Percentiles rank a stretch among this genome's conserved stretches.
Conservation (phyloP, 2,329 filamentous ascomycete species). For the Fusarium agapanthi region DNA sequence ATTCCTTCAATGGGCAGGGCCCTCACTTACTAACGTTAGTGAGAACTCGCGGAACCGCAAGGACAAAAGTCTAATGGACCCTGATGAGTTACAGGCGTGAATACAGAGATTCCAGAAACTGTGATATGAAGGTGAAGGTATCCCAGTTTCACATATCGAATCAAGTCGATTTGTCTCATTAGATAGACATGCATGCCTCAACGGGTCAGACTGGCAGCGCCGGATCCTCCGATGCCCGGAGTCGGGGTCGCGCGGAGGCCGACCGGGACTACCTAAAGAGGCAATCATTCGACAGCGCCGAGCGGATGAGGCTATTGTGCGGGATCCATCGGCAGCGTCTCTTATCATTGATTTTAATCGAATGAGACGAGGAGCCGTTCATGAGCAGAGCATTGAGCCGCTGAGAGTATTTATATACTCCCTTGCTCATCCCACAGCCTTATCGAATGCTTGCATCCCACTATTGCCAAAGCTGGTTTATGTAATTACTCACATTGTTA, state of each 20-base stretch:
- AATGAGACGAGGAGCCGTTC: constrained; percentile 5
- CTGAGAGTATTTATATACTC: not conserved
- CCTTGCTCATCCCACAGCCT: not conserved
- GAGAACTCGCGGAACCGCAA: not conserved
- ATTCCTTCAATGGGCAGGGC: not conserved
- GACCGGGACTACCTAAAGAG: constrained; percentile 35
- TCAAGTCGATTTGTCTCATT: not conserved
- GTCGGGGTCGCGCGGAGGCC: constrained; percentile 32
- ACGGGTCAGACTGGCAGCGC: not conserved
- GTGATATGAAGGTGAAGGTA: not conserved
- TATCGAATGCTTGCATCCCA: not conserved
- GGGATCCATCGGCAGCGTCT: constrained; percentile 27
- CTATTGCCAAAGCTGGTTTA: not conserved
- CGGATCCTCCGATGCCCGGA: constrained; percentile 34
- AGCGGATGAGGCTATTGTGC: constrained; percentile 37
- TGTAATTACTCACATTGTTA: not conserved
- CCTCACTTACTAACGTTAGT: not conserved
- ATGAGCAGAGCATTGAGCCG: not conserved
- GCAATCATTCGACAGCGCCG: constrained; percentile 30
- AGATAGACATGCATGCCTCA: not conserved
- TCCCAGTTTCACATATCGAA: not conserved
- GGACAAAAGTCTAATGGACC: not conserved
- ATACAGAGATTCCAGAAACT: not conserved
- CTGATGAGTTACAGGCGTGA: not conserved
- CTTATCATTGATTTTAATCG: not conserved